A percentile compares a stretch with the other conserved stretches of the same genome.
phyloP scores from a whole-genome alignment of 192 early-diverging fungal genomes.

The Coemansia reversa region DNA sequence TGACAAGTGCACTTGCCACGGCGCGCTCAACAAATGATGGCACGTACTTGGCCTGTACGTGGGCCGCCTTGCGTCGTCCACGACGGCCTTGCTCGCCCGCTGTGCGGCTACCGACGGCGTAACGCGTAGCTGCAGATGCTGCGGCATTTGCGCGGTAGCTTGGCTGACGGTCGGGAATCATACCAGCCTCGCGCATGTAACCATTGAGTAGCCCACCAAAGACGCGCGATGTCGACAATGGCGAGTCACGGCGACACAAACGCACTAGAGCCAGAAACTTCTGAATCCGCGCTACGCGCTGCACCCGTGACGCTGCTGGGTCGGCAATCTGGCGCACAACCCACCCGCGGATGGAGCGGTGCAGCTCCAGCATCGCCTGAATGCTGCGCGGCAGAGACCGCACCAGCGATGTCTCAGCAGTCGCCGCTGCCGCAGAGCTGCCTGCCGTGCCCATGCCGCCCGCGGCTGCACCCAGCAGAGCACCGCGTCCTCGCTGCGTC shows the following conservation, averaged over 20 bases:
- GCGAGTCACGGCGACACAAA: constrained; percentile 55
- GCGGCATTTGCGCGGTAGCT: constrained; percentile 39
- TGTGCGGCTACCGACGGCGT: constrained; percentile 21
- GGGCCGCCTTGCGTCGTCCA: constrained; percentile 34
- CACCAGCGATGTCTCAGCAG: constrained; percentile 57
- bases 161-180: constrained; percentile 53
- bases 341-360: constrained; percentile 69
- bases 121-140: constrained; percentile 9
- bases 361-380: constrained; percentile 63
- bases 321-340: constrained; percentile 62
- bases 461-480: constrained; percentile 18
- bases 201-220: constrained; percentile 51
- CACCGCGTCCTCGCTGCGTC: constrained; percentile 42
- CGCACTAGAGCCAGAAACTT: constrained; percentile 62
- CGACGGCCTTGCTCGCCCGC: constrained; percentile 34
- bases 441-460: constrained; percentile 15
- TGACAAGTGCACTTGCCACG: constrained; percentile 66
- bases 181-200: constrained; percentile 52
- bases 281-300: constrained; percentile 60
- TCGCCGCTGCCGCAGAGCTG: constrained; percentile 8
- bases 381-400: constrained; percentile 65
- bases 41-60: constrained; percentile 52
- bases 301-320: constrained; percentile 45
- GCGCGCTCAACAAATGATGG: constrained; percentile 73
- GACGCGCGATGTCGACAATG: constrained; percentile 38